Percentiles rank a stretch among this genome's conserved stretches.
Conservation (phyloP, 2,329 filamentous ascomycete species). For the Penicillium glabrum region DNA sequence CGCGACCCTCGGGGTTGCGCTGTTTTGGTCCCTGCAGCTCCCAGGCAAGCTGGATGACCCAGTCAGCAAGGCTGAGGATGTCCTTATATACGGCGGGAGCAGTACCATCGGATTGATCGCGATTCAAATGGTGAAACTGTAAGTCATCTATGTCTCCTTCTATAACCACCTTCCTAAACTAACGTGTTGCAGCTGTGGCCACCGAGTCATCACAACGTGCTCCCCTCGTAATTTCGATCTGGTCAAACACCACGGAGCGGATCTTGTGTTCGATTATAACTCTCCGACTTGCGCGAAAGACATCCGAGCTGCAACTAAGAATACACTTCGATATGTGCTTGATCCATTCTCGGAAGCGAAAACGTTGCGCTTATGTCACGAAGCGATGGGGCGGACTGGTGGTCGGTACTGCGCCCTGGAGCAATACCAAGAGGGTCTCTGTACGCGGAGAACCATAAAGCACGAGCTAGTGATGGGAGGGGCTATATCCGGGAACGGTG, state of each 20-base stretch:
- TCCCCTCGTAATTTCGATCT: slow-evolving; percentile 35
- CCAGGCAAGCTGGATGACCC: slow-evolving; percentile 15
- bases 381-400: slow-evolving; percentile 21
- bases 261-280: slow-evolving; percentile 38
- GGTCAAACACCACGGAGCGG: slow-evolving; percentile 36
- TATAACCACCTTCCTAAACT: not conserved
- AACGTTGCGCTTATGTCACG: slow-evolving; percentile 20
- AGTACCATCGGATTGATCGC: slow-evolving; percentile 22
- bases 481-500: slow-evolving; percentile 20
- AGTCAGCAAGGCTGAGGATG: slow-evolving; percentile 9
- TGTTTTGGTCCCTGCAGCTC: slow-evolving; percentile 24
- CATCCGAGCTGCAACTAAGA: slow-evolving; percentile 33
- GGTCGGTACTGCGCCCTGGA: slow-evolving; percentile 24
- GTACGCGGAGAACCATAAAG: slow-evolving; percentile 17
- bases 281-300: slow-evolving; percentile 30
- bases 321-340: slow-evolving; percentile 26
- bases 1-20: slow-evolving; percentile 22
- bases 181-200: slow-evolving; percentile 20
- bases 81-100: slow-evolving; percentile 22
- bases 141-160: not conserved
- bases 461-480: slow-evolving; percentile 26
- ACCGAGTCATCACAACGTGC: slow-evolving; percentile 35
- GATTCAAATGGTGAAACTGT: slow-evolving; percentile 25
- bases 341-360: slow-evolving; percentile 23
- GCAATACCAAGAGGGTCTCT: slow-evolving; percentile 21